Conservation (phyloP, 2,329 filamentous ascomycete species). For the Fusarium sp. region DNA sequence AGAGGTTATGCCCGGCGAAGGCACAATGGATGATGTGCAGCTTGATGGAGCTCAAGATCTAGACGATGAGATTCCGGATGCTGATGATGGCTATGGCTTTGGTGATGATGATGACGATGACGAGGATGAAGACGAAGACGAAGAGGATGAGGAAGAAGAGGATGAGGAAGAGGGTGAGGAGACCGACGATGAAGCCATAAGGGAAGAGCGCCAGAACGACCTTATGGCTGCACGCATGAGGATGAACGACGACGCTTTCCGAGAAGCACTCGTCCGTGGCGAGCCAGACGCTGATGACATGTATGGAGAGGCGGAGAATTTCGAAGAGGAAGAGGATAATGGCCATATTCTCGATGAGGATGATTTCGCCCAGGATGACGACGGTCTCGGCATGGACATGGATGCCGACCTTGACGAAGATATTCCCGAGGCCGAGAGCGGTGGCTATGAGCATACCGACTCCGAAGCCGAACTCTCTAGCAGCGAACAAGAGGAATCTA, state of each 20-base stretch:
- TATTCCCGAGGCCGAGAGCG: slow-evolving; percentile 75
- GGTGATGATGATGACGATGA: slow-evolving; percentile 60
- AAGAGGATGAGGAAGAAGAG: slow-evolving; percentile 54
- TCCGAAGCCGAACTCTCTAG: slow-evolving; percentile 75
- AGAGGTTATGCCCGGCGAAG: slow-evolving; percentile 58
- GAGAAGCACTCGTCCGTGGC: slow-evolving; percentile 69
- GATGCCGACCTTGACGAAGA: slow-evolving; percentile 80
- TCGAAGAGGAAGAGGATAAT: slow-evolving; percentile 69
- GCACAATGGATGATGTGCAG: slow-evolving; percentile 69
- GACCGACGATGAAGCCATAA: slow-evolving; percentile 57
- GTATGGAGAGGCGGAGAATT: slow-evolving; percentile 68
- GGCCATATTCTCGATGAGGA: slow-evolving; percentile 76
- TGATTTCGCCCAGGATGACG: slow-evolving; percentile 63
- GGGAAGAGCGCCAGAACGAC: slow-evolving; percentile 63
- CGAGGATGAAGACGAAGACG: slow-evolving; percentile 59
- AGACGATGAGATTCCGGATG: slow-evolving; percentile 82
- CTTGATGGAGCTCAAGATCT: slow-evolving; percentile 72
- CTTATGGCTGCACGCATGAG: slow-evolving; percentile 67
- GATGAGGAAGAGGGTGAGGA: slow-evolving; percentile 60
- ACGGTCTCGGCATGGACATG: slow-evolving; percentile 63
- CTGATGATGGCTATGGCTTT: slow-evolving; percentile 69
- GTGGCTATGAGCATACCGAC: slow-evolving; percentile 83
- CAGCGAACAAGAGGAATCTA: slow-evolving; percentile 60
- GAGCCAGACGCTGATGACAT: slow-evolving; percentile 64
- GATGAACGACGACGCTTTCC: slow-evolving; percentile 73